phyloP scores from a whole-genome alignment of 225 moss, liverwort and hornwort species.

The Takakia lepidozioides region DNA sequence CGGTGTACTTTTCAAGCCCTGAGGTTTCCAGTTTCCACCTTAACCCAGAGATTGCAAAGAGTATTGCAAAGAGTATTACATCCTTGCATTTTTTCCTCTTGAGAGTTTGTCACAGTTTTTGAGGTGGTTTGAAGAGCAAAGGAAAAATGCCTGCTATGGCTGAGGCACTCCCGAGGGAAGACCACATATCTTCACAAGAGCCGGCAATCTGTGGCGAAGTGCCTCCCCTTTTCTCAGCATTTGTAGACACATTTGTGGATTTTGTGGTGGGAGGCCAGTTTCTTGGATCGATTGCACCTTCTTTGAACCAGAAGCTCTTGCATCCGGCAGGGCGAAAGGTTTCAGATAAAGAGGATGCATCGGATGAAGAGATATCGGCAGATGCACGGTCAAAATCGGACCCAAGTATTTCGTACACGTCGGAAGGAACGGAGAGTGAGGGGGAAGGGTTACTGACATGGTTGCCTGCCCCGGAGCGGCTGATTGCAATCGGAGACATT shows the following conservation, averaged over 20 bases:
- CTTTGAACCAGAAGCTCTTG: conserved; percentile 1
- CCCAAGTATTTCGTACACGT: background rate
- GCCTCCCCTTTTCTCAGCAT: conserved; percentile 62
- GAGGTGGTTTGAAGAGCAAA: too few relatives aligned
- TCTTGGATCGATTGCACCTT: conserved; percentile 15
- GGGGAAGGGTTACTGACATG: conserved; percentile 23
- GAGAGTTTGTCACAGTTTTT: too few relatives aligned
- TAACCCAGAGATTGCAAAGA: too few relatives aligned
- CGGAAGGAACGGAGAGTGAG: conserved; percentile 4
- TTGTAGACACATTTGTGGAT: conserved; percentile 85
- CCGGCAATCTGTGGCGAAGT: conserved; percentile 36
- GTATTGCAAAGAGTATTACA: too few relatives aligned
- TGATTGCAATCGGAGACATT: conserved; percentile 79
- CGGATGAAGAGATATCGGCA: conserved; percentile 1
- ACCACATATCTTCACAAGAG: conserved; percentile 1
- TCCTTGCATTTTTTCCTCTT: too few relatives aligned
- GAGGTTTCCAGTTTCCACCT: too few relatives aligned
- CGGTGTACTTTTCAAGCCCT: too few relatives aligned
- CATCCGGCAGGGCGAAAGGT: conserved; percentile 6
- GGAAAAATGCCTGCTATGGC: conserved; percentile 38
- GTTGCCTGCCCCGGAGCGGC: conserved; percentile 57
- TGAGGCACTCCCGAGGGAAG: conserved; percentile 11
- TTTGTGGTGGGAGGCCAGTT: conserved; percentile 78
- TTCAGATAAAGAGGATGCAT: background rate
- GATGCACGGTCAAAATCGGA: background rate